A percentile compares a stretch with the other conserved stretches of the same genome.
phyloP scores from a whole-genome alignment of 2,329 filamentous ascomycete species.

The Colletotrichum neosansevieriae region DNA sequence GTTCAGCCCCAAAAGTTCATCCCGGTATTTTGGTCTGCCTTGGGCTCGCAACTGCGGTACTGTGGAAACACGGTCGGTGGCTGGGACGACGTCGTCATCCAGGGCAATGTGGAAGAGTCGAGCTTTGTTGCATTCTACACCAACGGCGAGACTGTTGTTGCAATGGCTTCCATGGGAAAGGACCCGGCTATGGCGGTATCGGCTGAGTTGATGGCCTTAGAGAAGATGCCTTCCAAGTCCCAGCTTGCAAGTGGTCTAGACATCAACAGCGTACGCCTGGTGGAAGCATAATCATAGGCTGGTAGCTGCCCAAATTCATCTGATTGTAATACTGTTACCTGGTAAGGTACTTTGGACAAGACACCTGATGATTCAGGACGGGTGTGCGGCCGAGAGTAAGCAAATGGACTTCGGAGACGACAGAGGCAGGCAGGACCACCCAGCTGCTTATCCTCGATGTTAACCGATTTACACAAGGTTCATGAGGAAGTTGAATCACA shows the following conservation, averaged over 20 bases:
- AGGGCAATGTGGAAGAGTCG: constrained; percentile 79
- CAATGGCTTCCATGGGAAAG: constrained; percentile 89
- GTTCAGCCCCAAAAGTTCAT: constrained; percentile 79
- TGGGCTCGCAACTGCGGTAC: constrained; percentile 91
- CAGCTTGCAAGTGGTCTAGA: constrained; percentile 76
- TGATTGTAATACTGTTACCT: too few species aligned
- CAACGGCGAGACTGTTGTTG: constrained; percentile 87
- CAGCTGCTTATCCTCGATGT: too few species aligned
- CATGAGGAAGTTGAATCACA: too few species aligned
- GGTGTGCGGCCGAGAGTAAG: too few species aligned
- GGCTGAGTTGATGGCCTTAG: constrained; percentile 85
- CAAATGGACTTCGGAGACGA: too few species aligned
- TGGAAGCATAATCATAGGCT: constrained; percentile 44
- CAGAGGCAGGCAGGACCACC: too few species aligned
- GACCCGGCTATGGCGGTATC: constrained; percentile 88
- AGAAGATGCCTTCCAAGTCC: constrained; percentile 85
- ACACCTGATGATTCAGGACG: too few species aligned
- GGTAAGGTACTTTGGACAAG: too few species aligned
- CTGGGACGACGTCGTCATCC: constrained; percentile 86
- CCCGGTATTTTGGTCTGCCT: constrained; percentile 95
- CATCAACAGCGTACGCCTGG: constrained; percentile 57
- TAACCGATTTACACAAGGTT: too few species aligned
- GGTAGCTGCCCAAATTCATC: too few species aligned
- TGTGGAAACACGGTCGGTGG: constrained; percentile 86
- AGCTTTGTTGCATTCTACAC: constrained; percentile 93